A percentile compares a stretch with the other conserved stretches of the same genome.
phyloP scores from a whole-genome alignment of 1,284 basidiomycete genomes.

The Rhodotorula glutinis region DNA sequence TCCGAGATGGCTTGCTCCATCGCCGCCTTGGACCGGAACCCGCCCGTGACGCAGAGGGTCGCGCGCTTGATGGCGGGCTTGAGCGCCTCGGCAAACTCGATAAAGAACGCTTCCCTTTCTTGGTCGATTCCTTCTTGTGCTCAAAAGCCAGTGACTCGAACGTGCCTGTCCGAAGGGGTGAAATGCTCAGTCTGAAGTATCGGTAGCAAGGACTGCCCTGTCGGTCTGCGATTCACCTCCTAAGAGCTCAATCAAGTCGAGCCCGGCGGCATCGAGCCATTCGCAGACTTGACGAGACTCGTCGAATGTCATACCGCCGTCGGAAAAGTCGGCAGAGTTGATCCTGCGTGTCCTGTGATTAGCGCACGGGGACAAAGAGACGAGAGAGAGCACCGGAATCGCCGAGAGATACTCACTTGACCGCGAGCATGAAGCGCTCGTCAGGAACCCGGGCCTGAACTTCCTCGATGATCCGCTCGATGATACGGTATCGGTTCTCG shows the following conservation, averaged over 20 bases:
- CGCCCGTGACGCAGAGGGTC: conserved; percentile 54
- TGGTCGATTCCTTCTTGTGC: conserved; percentile 49
- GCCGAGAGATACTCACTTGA: no score
- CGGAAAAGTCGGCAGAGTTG: conserved; percentile 49
- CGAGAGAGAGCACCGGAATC: neutral
- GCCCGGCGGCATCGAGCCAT: conserved; percentile 52
- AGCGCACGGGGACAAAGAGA: no score
- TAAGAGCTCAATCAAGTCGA: conserved; percentile 57
- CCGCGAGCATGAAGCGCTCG: conserved; percentile 52
- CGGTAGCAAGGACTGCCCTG: no score
- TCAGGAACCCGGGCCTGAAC: conserved; percentile 47
- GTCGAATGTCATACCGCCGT: conserved; percentile 50
- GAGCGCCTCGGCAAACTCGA: conserved; percentile 53
- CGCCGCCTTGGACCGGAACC: conserved; percentile 52
- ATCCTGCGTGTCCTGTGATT: no score
- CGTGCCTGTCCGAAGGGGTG: neutral
- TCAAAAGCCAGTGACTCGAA: conserved; percentile 34
- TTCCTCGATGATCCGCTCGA: conserved; percentile 48
- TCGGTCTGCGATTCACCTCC: conserved; percentile 50
- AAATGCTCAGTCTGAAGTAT: no score
- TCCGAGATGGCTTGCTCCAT: conserved; percentile 50
- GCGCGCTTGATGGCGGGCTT: conserved; percentile 48
- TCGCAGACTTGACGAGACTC: conserved; percentile 53
- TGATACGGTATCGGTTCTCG: conserved; percentile 51
- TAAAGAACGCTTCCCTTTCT: conserved; percentile 51